Evolutionary conservation across 2,329 filamentous ascomycete genomes (phyloP), one percentile per base, ranked within the genome.

Genomic region (Aspergillus novofumigatus): DNA sequence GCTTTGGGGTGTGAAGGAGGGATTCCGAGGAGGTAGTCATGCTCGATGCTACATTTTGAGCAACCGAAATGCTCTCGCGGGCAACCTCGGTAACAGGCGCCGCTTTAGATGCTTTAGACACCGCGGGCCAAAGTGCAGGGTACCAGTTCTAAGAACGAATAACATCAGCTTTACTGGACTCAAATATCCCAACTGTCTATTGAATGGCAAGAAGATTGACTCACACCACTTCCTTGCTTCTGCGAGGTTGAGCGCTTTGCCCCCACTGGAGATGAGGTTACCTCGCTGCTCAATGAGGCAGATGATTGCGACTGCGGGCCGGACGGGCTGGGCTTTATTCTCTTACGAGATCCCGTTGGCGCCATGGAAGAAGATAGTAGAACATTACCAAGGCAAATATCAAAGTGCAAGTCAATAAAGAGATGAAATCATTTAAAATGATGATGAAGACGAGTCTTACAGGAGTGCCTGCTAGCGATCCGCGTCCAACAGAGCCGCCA

Each of bases 51-150:
- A 68, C 64, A 59, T 70, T 72, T 58, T 72, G 72, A 45, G 75
- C 72, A 51, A 75, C 77, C 42, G 76, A 77, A 51, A 79, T 79
- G 65, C 76, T 80, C 67, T 80, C 78, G 65, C 74, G 74, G 60
- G 77, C 77, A 68, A 80, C 74, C 70, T 81, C 75, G 57, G 78
- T 79, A 64, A 80, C 70, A 51, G 79, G 75, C 41, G 75, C 71
- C 50, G 78, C 76, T 66, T 81, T 81, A 38, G 71, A 70, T 49
- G 68, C 67, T 63, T 72, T 72, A 41, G 68, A 68, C 52, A 61
- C 57, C 25, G 65, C 61, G 42, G 77, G 76, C 78, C 78, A 81
- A 26, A 75, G 74, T 53, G 72, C 75, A 28, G 72, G 74, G 62
- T 79, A 78, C 77, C 77, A 79, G 53, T 67, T 73, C 72, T 76